Base-by-base conservation (phyloP, 768 basidiomycete species). In the Strobilomyces echinocephalus region DNA sequence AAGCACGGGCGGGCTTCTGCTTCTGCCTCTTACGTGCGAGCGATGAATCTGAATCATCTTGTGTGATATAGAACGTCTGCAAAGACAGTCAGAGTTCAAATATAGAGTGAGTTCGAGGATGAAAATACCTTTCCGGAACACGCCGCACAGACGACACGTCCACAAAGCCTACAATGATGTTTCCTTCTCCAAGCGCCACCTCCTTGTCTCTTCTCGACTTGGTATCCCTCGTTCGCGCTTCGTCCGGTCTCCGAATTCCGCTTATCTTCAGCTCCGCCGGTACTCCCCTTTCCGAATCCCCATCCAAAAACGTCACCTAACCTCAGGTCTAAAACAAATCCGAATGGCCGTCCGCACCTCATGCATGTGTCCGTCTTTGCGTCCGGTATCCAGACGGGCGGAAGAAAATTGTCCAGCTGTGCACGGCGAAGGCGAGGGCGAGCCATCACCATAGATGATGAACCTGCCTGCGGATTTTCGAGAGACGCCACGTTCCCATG, bases 381-480 rank as follows among this genome's bases (percentile, higher is more conserved):
- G 63, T 97, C 91, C 0, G 94, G 91, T 30, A 95, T 85, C 94
- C 94, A 97, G 24, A 95, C 81, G 0, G 94, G 88, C 5, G 94
- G 93, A 1, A 92, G 82, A 74, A 92, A 95, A 68, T 88, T 65
- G 21, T 67, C 65, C 39, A 69, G 30, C 18, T 58, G 55, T 30
- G 68, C 69, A 18, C 68, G 68, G 43, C 60, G 65, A n/a, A 43
- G 53, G 16, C 55, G 59, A n/a, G 50, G 33, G 8, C 49, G 47
- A 46, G 46, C n/a, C 4, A 36, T 43, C 30, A 7, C 24, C 5
- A 24, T 8, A 30, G 10, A 43, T 8, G 58, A 38, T 11, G 49
- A 50, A 43, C 36, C 45, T 24, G 41, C 20, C 36, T 43, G 53
- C 6, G 33, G n/a, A 43, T 39, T 45, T 28, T 46, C 44, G 12